phyloP scores from a whole-genome alignment of 1,139 yeast genomes.

The Sugiyamaella grinbergsii region DNA sequence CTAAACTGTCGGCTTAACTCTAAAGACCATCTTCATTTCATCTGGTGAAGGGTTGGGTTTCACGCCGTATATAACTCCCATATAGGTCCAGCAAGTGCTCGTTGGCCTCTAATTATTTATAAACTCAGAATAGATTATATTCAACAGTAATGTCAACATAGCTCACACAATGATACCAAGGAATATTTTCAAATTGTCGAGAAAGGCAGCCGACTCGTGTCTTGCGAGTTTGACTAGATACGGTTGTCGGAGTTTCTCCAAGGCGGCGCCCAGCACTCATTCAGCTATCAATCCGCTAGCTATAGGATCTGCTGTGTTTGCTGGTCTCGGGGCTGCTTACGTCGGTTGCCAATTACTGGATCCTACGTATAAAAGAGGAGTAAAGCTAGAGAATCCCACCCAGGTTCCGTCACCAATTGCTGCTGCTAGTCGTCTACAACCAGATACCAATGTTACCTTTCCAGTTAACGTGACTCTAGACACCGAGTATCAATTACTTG shows the following conservation, averaged over 20 bases:
- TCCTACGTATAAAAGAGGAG: not conserved
- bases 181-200: not conserved
- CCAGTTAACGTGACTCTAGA: conserved; percentile 35
- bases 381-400: conserved; percentile 13
- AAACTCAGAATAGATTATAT: too few relatives aligned
- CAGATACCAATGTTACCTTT: conserved; percentile 43
- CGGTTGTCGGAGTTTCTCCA: not conserved
- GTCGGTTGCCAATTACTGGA: conserved; percentile 6
- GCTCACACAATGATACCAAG: conserved; percentile 8
- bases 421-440: conserved; percentile 30
- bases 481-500: conserved; percentile 56
- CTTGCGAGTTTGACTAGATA: not conserved
- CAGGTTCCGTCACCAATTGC: not conserved
- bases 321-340: conserved; percentile 2
- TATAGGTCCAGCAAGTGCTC: not conserved
- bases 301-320: not conserved
- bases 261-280: not conserved
- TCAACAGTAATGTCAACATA: too few relatives aligned
- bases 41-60: too few relatives aligned
- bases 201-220: not conserved
- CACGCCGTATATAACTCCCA: not conserved
- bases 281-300: not conserved
- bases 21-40: too few relatives aligned
- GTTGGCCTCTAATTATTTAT: too few relatives aligned
- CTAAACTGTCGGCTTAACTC: too few relatives aligned